Evolutionary conservation across 2,329 filamentous ascomycete genomes (phyloP), one percentile per base, ranked within the genome.

Genomic region (Aspergillus niger): DNA sequence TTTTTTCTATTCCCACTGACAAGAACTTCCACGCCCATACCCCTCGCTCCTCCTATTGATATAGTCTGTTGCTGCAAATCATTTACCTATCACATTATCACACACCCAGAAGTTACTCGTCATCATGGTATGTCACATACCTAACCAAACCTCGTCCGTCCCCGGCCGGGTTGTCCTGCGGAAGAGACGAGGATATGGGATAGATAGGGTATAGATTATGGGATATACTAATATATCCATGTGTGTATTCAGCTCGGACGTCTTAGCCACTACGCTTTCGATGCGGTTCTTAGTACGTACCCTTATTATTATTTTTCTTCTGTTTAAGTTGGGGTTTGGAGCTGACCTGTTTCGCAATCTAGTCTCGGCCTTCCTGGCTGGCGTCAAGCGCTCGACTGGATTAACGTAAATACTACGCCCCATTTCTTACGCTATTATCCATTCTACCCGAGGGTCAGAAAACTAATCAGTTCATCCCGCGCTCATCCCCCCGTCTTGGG

Each of bases 331-430:
- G 48, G 32, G 36, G 7, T 5, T 13, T n/a, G 32, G 36, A 32
- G n/a, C 62, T 70, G 58, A 66, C 30, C 8, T 3, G 2, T 3
- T 47, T 43, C 56, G 30, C 17, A 8, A 20, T 20, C 62, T 62
- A 96, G 91, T 99, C 77, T 99, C 95, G 72, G 91, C 95, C 65
- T 94, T 98, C 77, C 88, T 99, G 68, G 95, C 95, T 41, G 95
- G 95, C 72, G 93, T 99, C 83, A 96, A 96, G 82, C 92, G 95
- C 70, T 97, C 94, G 66, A 98, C 95, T 63, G 95, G 95, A 73
- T 85, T 99, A 81, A 97, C 93, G 95, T 99, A 91, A 86, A 91
- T 90, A 69, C 11, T 36, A 36, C 32, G 60, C 62, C 66, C 54
- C 57, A 65, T 63, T 55, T 60, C 8, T 30, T 30, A 6, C 11